Conservation (phyloP, 192 early-diverging fungal species). For the Coemansia sp. region DNA sequence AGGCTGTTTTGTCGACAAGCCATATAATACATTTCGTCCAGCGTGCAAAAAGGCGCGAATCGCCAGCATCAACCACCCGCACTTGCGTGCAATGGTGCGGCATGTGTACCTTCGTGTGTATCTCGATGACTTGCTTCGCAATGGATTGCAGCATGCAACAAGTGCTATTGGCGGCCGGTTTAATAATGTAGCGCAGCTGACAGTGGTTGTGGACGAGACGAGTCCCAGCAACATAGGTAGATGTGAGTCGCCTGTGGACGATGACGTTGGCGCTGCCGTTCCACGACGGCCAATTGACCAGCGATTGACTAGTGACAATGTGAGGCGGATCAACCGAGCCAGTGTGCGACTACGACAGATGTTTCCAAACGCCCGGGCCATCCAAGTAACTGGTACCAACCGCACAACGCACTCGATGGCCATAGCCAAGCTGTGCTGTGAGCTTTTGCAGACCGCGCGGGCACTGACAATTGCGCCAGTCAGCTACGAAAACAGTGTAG, state of each 20-base stretch:
- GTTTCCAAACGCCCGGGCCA: background rate
- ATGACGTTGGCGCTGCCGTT: background rate
- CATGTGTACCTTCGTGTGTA: background rate
- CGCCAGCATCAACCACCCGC: background rate
- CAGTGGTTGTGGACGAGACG: background rate
- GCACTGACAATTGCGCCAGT: background rate
- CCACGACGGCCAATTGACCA: background rate
- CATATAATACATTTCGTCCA: background rate
- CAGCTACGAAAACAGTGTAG: background rate
- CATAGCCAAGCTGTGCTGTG: background rate
- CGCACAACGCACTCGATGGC: background rate
- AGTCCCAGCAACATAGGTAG: background rate
- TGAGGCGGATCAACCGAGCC: background rate
- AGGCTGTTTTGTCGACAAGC: background rate
- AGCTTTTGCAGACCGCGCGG: background rate
- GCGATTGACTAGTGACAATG: background rate
- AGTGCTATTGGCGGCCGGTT: background rate
- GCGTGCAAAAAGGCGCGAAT: conserved; percentile 2
- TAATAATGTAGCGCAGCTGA: background rate
- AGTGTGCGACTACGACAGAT: background rate
- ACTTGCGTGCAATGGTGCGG: background rate
- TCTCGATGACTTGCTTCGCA: background rate
- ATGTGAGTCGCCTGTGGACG: background rate
- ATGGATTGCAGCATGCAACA: background rate
- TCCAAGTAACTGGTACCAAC: background rate